Evolutionary conservation across 345 rosid species (phyloP).

Genomic region (Cardamine chenopodiifolia): DNA sequence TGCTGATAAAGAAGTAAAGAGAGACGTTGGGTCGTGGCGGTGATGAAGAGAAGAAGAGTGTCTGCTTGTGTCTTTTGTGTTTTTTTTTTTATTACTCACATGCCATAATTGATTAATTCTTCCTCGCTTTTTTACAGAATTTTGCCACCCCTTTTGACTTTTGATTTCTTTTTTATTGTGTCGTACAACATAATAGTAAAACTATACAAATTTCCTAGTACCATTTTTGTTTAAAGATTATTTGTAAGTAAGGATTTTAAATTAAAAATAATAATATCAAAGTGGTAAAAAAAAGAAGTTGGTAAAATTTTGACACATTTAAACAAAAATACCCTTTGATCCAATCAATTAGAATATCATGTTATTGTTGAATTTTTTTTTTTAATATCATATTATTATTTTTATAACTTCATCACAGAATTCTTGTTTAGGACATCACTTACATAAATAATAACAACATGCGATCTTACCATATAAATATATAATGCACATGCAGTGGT

Average conservation of each 20-base stretch:
- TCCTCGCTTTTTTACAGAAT: constrained; percentile 1
- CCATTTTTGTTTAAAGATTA: not conserved
- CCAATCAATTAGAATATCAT: not conserved
- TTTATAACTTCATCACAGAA: no score
- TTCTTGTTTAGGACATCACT: not conserved
- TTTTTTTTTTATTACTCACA: constrained; percentile 13
- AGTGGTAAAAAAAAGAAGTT: not conserved
- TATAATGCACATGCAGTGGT: not conserved
- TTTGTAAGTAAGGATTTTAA: not conserved
- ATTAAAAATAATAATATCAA: not conserved
- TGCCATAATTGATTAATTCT: constrained; percentile 37
- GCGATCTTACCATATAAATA: not conserved
- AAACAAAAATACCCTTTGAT: not conserved
- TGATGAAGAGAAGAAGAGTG: constrained; percentile 31
- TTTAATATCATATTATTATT: no score
- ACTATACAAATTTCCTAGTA: not conserved
- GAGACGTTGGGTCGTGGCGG: constrained; percentile 30
- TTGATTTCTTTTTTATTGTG: not conserved
- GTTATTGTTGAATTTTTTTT: no score
- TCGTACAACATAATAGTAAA: not conserved
- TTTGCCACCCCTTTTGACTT: constrained; percentile 37
- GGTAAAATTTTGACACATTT: not conserved
- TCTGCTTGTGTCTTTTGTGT: not conserved
- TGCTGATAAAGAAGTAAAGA: constrained; percentile 15
- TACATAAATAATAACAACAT: not conserved